Evolutionary conservation across 495 filamentous ascomycete species (phyloP), one percentile per base, ranked within the genome.

Genomic region (Aspergillus conjunctus): DNA sequence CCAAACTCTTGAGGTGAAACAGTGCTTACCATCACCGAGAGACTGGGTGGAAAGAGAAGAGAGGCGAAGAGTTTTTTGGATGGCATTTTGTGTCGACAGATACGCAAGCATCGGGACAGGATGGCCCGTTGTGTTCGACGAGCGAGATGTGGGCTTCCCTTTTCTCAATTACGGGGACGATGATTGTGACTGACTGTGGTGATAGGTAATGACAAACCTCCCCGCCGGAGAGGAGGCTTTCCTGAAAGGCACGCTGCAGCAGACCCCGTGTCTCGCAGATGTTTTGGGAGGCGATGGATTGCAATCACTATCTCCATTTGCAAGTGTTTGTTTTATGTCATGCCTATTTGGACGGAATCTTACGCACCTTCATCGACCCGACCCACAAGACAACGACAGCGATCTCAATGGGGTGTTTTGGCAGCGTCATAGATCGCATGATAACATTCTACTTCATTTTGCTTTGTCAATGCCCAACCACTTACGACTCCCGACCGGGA

Each of bases 31-130:
- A 10, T 87, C 90, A 3, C 85, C 94, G 17, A 87, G 85, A 68
- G 94, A 98, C 70, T 97, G 92, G 92, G 93, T 88, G 1, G 94
- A 98, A 71, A 81, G 82, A 58, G 94, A 98, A 75, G 94, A 98
- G 74, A 79, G 94, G 67, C 81, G 94, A 59, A 81, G 94, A 66
- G 94, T 91, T 0, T 98, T 98, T 64, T 98, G 94, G 94, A 88
- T 93, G 85, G 84, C 88, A 5, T 98, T 95, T 68, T 91, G 87
- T 62, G 73, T 88, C 56, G 94, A 98, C 71, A 85, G 94, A 54
- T 98, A 93, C 72, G 92, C 94, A 7, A 97, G 92, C 75, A 93
- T 98, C 60, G 95, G 94, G 31, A 98, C 94, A 22, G 95, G 95
- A 14, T 98, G 94, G 94, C 95, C 94, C 1, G 89, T 98, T 87